Evolutionary conservation across 1,284 basidiomycete genomes (phyloP).

Genomic region (Boletus calvinii): DNA sequence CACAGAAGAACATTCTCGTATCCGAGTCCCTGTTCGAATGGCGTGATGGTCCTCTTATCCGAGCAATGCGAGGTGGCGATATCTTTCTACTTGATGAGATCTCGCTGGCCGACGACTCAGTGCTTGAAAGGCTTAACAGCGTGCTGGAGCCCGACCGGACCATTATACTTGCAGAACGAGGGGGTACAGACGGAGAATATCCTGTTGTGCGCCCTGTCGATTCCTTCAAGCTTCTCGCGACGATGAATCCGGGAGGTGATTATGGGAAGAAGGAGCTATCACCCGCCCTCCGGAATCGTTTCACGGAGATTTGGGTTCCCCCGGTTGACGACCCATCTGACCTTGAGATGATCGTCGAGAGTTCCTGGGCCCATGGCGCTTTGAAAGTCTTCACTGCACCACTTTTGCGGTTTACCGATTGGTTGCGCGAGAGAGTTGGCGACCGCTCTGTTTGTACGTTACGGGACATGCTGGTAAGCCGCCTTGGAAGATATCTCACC

Average conservation of each 20-base stretch:
- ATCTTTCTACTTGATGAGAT: conserved; percentile 96
- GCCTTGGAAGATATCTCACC: not conserved
- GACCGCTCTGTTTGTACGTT: conserved; percentile 74
- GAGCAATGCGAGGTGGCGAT: conserved; percentile 87
- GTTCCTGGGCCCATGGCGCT: conserved; percentile 65
- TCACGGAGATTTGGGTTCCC: conserved; percentile 99
- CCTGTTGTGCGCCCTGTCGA: conserved; percentile 65
- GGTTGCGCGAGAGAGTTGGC: conserved; percentile 69
- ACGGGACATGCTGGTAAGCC: conserved; percentile 84
- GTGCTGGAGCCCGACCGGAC: conserved; percentile 91
- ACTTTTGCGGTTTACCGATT: conserved; percentile 81
- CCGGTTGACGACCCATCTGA: conserved; percentile 77
- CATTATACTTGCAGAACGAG: conserved; percentile 91
- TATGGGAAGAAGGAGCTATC: conserved; percentile 99
- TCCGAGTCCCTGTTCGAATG: conserved; percentile 89
- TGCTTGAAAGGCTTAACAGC: conserved; percentile 95
- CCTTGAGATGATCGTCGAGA: conserved; percentile 76
- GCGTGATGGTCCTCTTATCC: conserved; percentile 92
- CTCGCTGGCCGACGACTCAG: conserved; percentile 97
- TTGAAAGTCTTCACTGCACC: conserved; percentile 60
- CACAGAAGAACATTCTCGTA: conserved; percentile 46
- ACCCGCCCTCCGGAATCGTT: conserved; percentile 94
- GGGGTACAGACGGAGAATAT: conserved; percentile 72
- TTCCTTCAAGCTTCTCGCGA: conserved; percentile 89
- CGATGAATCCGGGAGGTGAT: conserved; percentile 99